Base-by-base conservation (phyloP, 106 monocot genomes). In the Dendrobium nobile region DNA sequence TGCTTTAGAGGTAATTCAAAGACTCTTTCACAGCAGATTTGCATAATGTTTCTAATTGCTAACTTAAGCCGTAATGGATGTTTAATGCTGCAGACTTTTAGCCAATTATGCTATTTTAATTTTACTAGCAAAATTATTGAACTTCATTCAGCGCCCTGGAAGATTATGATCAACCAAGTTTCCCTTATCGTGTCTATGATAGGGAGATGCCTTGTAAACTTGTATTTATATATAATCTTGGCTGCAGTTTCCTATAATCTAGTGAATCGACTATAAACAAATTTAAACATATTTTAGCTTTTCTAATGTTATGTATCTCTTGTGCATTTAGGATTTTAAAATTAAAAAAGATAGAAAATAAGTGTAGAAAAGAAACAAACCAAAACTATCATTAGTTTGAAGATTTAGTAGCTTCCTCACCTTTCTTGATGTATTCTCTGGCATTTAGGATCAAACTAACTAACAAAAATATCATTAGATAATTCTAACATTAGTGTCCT, bases 161-260 rank as follows among this genome's bases (percentile, higher is more conserved):
- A 31, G 54, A 91, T 97, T 72, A 45, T 67, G 97, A 97, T 81
- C 59, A 84, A 67, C 97, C 97, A 58, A 87, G 94, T 42, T 97
- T 97, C 81, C 79, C 92, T 64, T 97, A 91, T 72, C 86, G 97
- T 2, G 97, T 75, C 91, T 82, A 73, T 97, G 70, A 97, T 97
- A 82, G 97, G 97, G 44, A 90, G 87, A 17, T 77, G 3, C 16
- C 77, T 73, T 78, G 20, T 61, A 55, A 77, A 72, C 27, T 26
- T 28, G 16, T 54, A 72, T 19, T 44, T 75, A 8, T 44, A 20
- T 75, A 44, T 44, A 1, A 44, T 16, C 43, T 75, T 27, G 3
- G 16, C 15, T 72, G 9, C 11, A 40, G 16, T 33, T 51, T 13
- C 13, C 15, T 51, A 10, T 13, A 15, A 13, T 51, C 10, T 51